Evolutionary conservation across 495 filamentous ascomycete genomes (phyloP).

Genomic region (Tuber microsphaerosporum): DNA sequence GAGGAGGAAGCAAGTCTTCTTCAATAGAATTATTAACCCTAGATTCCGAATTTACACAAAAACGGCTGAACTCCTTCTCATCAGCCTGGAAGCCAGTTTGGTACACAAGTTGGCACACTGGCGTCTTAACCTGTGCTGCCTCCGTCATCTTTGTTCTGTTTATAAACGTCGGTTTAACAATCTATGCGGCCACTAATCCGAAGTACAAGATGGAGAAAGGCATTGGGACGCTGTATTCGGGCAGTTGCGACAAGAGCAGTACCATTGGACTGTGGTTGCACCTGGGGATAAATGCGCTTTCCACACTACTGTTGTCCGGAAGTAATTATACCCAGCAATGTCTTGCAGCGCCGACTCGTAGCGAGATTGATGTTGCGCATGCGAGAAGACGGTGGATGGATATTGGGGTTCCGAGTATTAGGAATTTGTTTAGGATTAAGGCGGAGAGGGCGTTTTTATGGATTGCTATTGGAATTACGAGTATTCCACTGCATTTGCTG

Average conservation of each 20-base stretch:
- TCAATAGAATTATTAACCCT: no score
- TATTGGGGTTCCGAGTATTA: constrained; percentile 15
- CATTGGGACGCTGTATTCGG: no score
- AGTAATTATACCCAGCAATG: constrained; percentile 18
- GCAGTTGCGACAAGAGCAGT: background rate
- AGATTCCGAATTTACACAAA: no score
- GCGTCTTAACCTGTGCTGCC: no score
- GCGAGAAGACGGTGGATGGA: constrained; percentile 15
- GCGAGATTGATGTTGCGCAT: constrained; percentile 15
- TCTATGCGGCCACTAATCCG: no score
- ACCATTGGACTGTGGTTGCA: background rate
- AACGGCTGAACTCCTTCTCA: no score
- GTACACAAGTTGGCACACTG: no score
- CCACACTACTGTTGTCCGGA: background rate
- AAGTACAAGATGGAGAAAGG: no score
- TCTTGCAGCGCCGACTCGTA: constrained; percentile 10
- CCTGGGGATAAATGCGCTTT: constrained; percentile 6
- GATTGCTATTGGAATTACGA: constrained; percentile 6
- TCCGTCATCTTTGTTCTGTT: no score
- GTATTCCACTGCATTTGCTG: constrained; percentile 10
- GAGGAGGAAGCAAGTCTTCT: no score
- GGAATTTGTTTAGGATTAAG: constrained; percentile 8
- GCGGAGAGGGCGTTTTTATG: constrained; percentile 2
- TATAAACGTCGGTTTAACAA: no score
- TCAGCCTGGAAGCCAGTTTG: no score